Conservation (phyloP, 345 rosid species). For the Euphorbia lathyris region DNA sequence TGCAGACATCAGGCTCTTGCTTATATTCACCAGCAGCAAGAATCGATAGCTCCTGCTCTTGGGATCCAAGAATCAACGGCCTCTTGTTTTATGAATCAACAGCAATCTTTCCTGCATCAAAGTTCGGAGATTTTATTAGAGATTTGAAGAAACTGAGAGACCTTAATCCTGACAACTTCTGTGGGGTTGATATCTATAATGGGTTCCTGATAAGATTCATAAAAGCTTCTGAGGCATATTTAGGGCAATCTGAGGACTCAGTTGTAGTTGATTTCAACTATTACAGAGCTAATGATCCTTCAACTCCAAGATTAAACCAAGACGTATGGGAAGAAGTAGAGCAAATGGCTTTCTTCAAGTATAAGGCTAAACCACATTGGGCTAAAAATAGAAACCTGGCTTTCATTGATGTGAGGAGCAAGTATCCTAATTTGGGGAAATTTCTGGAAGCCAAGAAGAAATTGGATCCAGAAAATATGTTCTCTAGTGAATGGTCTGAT, state of each 20-base stretch:
- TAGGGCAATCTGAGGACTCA: slow-evolving; percentile 83
- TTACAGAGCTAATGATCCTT: slow-evolving; percentile 54
- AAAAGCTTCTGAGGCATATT: slow-evolving; percentile 63
- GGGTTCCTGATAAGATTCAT: slow-evolving; percentile 73
- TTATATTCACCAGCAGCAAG: slow-evolving; percentile 50
- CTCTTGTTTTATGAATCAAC: slow-evolving; percentile 78
- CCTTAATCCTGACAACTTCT: slow-evolving; percentile 49
- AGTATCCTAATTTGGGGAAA: slow-evolving; percentile 42
- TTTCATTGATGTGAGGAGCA: slow-evolving; percentile 54
- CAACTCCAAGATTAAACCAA: slow-evolving; percentile 64
- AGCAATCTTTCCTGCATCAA: slow-evolving; percentile 49
- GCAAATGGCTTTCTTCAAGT: slow-evolving; percentile 77
- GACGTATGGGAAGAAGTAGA: slow-evolving; percentile 85
- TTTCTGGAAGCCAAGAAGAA: slow-evolving; percentile 55
- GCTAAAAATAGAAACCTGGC: slow-evolving; percentile 73
- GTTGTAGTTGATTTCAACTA: slow-evolving; percentile 77
- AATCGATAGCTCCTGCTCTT: slow-evolving; percentile 50
- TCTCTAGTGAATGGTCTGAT: slow-evolving; percentile 79
- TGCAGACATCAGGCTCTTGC: slow-evolving; percentile 84
- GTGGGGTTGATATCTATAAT: slow-evolving; percentile 66
- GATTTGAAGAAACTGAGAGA: slow-evolving; percentile 68
- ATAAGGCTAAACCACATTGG: slow-evolving; percentile 90
- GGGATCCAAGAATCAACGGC: slow-evolving; percentile 78
- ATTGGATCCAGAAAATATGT: slow-evolving; percentile 61
- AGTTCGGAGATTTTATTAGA: slow-evolving; percentile 48